Percentiles rank a stretch among this genome's conserved stretches.
Evolutionary conservation across 2,329 filamentous ascomycete genomes (phyloP).

Genomic region (Verticillium nubilum): DNA sequence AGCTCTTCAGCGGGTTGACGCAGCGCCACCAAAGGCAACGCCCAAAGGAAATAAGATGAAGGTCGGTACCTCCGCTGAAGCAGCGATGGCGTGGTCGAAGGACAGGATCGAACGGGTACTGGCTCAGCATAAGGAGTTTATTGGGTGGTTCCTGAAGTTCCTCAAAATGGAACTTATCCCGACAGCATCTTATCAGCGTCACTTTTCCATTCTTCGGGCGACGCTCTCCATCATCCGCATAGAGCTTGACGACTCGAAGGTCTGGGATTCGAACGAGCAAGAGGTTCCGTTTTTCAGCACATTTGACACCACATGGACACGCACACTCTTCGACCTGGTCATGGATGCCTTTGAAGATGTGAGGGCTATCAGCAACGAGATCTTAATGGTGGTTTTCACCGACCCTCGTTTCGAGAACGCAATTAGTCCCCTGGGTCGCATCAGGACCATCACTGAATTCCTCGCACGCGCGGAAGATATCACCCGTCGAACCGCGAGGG

Average conservation of each 20-base stretch:
- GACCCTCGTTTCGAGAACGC: conserved; percentile 25
- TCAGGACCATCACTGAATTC: conserved; percentile 36
- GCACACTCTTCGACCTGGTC: conserved; percentile 70
- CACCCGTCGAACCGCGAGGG: conserved; percentile 69
- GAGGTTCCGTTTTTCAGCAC: conserved; percentile 33
- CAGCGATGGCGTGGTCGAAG: conserved; percentile 24
- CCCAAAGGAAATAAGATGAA: conserved; percentile 24
- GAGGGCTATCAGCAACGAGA: conserved; percentile 49
- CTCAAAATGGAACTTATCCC: conserved; percentile 69
- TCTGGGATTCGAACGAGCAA: conserved; percentile 32
- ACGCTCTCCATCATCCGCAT: conserved; percentile 62
- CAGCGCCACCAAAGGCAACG: conserved; percentile 7
- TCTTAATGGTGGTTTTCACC: conserved; percentile 45
- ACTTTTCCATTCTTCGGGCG: conserved; percentile 73
- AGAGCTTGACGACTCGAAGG: conserved; percentile 51
- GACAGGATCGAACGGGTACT: conserved; percentile 31
- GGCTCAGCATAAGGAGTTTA: conserved; percentile 54
- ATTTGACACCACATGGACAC: conserved; percentile 46
- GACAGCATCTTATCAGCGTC: conserved; percentile 83
- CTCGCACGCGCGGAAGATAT: conserved; percentile 47
- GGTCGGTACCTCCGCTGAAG: conserved; percentile 15
- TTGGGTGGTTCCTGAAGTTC: conserved; percentile 71
- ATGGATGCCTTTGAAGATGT: conserved; percentile 94
- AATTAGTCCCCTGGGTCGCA: conserved; percentile 4
- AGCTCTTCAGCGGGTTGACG: conserved; percentile 22